Percentiles rank a stretch among this genome's conserved stretches.
phyloP scores from a whole-genome alignment of 306 rosid genomes.

The Rubus idaeus region DNA sequence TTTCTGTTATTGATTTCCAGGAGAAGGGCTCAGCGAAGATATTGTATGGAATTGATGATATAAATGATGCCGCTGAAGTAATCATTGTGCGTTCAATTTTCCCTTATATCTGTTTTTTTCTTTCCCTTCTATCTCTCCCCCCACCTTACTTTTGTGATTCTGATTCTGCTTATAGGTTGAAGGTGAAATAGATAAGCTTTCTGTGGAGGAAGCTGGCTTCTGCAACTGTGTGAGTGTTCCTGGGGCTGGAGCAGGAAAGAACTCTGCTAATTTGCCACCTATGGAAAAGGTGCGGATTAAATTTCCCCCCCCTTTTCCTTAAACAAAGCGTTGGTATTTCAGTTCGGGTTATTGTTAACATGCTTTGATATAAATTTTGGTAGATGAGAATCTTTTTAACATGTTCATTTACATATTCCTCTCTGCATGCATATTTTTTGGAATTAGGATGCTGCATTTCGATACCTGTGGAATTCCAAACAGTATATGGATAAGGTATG shows the following conservation, averaged over 20 bases:
- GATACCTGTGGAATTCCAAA: constrained; percentile 75
- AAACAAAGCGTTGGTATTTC: not conserved
- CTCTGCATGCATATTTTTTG: constrained; percentile 29
- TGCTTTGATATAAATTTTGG: not conserved
- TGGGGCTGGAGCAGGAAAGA: constrained; percentile 72
- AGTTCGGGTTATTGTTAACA: not conserved
- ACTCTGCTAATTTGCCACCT: constrained; percentile 67
- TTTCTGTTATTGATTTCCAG: constrained; percentile 45
- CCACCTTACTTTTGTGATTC: not conserved
- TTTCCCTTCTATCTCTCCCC: constrained; percentile 4
- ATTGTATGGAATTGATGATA: constrained; percentile 81
- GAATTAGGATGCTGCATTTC: constrained; percentile 72
- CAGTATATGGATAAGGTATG: constrained; percentile 72
- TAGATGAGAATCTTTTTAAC: not conserved
- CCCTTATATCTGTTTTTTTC: constrained; percentile 16
- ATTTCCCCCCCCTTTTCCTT: not conserved
- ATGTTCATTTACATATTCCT: constrained; percentile 20
- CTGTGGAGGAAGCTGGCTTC: constrained; percentile 89
- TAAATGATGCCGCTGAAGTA: constrained; percentile 57
- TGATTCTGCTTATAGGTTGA: constrained; percentile 61
- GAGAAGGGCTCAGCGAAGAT: constrained; percentile 68
- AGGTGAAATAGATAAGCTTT: constrained; percentile 94
- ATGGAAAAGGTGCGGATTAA: constrained; percentile 54
- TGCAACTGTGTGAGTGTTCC: constrained; percentile 91
- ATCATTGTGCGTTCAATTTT: constrained; percentile 55